phyloP scores from a whole-genome alignment of 2,329 filamentous ascomycete genomes.

The Graphilbum fragrans region DNA sequence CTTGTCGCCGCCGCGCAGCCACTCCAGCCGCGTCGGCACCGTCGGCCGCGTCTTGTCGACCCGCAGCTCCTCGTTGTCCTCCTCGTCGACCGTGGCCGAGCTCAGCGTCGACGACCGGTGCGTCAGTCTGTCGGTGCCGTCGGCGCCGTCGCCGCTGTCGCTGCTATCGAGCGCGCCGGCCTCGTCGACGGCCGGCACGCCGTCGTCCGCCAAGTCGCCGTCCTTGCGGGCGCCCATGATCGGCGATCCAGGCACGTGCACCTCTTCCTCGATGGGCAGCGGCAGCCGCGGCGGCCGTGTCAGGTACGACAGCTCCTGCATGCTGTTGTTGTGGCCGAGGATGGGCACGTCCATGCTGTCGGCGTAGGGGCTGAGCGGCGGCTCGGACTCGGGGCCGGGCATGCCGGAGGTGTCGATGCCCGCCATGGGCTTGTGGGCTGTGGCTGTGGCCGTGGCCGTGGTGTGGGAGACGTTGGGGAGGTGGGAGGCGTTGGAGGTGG shows the following conservation, averaged over 20 bases:
- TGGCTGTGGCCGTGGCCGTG: not conserved
- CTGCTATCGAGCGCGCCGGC: constrained; percentile 39
- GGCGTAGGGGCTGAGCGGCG: constrained; percentile 17
- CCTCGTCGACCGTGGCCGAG: constrained; percentile 37
- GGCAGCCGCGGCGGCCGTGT: constrained; percentile 76
- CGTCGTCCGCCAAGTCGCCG: constrained; percentile 36
- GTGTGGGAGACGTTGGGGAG: no score
- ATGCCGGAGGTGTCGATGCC: constrained; percentile 3
- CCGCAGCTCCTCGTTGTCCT: constrained; percentile 65
- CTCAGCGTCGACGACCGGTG: constrained; percentile 47
- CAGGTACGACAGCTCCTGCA: constrained; percentile 51
- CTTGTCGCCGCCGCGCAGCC: constrained; percentile 72
- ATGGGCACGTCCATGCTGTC: constrained; percentile 28
- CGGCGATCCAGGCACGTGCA: constrained; percentile 79
- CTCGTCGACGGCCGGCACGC: constrained; percentile 36
- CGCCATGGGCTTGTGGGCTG: constrained; percentile 14
- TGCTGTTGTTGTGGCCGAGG: constrained; percentile 42
- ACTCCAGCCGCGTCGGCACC: constrained; percentile 76
- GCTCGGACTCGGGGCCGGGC: constrained; percentile 17
- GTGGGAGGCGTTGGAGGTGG: not conserved
- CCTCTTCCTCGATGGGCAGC: constrained; percentile 85
- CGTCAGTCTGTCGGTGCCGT: constrained; percentile 25
- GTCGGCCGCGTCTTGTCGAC: constrained; percentile 65
- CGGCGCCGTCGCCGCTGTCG: constrained; percentile 22
- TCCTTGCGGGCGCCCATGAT: constrained; percentile 63